These are phyloP conservation scores for Talaromyces nanjingensis DNA, from an alignment of 495 filamentous ascomycete genomes.

Conservation along the genomic window DNA sequence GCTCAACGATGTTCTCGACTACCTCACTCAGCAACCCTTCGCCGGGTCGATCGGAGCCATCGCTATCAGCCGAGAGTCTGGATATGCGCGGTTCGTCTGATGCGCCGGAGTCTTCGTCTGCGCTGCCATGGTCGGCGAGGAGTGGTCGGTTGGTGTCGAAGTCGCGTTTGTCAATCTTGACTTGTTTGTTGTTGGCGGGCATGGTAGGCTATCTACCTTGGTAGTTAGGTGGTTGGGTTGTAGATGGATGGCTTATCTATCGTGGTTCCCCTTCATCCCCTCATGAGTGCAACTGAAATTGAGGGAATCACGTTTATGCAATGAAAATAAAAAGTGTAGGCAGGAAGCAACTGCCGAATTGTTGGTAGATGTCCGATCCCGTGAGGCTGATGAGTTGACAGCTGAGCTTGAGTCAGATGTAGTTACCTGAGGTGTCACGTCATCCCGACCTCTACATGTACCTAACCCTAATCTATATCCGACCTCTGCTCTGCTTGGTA, in stretches of 20 bases:
- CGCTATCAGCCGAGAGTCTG: slow-evolving; percentile 7
- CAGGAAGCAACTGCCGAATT: not conserved
- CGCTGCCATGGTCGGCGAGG: slow-evolving; percentile 23
- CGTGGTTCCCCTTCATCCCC: not conserved
- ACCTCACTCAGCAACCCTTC: slow-evolving; percentile 48
- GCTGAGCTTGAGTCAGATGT: not conserved
- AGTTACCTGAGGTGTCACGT: not conserved
- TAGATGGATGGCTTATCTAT: not conserved
- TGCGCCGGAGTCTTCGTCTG: slow-evolving; percentile 12
- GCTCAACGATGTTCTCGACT: slow-evolving; percentile 52
- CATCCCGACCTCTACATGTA: not conserved
- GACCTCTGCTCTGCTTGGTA: no score
- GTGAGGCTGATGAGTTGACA: not conserved
- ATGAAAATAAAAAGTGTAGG: not conserved
- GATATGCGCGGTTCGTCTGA: slow-evolving; percentile 9
- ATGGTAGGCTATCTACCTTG: not conserved
- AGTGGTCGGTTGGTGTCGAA: slow-evolving; percentile 48
- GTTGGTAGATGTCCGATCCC: not conserved
- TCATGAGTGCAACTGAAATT: not conserved
- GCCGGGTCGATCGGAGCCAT: slow-evolving; percentile 3
- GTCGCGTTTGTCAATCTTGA: slow-evolving; percentile 52
- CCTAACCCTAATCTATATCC: not conserved
- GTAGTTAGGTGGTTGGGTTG: slow-evolving; percentile 7
- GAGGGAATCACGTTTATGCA: no score
- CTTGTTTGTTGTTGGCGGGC: not conserved